Evolutionary conservation across 2,329 filamentous ascomycete species (phyloP), one percentile per base, ranked within the genome.

Genomic region (Davidsoniella neocaledoniae): DNA sequence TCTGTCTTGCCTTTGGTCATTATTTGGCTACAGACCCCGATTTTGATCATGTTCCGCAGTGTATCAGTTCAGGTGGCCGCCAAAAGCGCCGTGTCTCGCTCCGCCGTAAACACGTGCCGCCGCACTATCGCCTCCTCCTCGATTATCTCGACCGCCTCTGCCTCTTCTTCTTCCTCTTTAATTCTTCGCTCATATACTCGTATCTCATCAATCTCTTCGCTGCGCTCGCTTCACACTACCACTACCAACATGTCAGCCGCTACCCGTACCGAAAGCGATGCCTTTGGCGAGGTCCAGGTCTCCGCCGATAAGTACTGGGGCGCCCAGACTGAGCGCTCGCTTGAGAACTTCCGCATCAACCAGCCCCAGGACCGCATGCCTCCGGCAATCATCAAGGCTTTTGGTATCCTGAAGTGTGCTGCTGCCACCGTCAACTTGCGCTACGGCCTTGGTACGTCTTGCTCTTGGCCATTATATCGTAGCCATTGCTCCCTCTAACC

Each of bases 291-390:
- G 72, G 78, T 98, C 66, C 79, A 94, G 72, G 88, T 96, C 58
- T 76, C 83, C 40, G 75, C 76, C 56, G 86, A 94, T 77, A 90
- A 83, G 73, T 98, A 98, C 76, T 98, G 91, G 90, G 91, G 91
- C 63, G 90, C 90, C 54, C 90, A 95, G 75, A 95, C 90, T 49
- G 83, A 95, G 76, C 82, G 90, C 58, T 96, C 90, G 48, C 77
- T 96, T 65, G 82, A 84, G 67, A 98, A 98, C 74, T 98, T 98
- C 76, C 83, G 83, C 67, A 96, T 98, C 79, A 96, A 96, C 71
- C 91, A 96, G 74, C 91, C 91, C 54, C 86, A 94, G 69, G 91
- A 98, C 65, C 87, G 91, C 65, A 96, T 96, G 88, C 91, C 91
- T 45, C 81, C 86, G 56, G 84, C 88, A 43, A 83, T 98, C 59